Evolutionary conservation across 768 basidiomycete genomes (phyloP).

Genomic region (Podaxis sp.): DNA sequence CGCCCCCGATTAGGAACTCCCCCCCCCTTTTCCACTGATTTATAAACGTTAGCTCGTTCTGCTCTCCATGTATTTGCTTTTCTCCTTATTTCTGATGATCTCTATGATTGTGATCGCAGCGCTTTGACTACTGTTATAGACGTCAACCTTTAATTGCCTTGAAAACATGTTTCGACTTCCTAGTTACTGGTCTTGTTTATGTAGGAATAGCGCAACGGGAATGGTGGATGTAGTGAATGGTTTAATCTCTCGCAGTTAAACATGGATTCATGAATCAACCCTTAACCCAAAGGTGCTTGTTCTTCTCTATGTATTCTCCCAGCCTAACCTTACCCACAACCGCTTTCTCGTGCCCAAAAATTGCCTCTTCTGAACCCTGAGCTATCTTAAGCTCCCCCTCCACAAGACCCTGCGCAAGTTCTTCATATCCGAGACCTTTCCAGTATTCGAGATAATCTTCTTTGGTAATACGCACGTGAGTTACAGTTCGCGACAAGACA

Average conservation of each 20-base stretch:
- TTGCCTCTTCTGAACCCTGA: constrained; percentile 24
- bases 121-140: not conserved
- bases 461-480: constrained; percentile 22
- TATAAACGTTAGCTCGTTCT: not conserved
- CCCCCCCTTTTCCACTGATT: not conserved
- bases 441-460: constrained; percentile 22
- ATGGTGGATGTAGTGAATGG: not conserved
- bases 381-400: constrained; percentile 20
- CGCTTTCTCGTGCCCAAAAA: constrained; percentile 20
- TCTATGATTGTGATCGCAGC: not conserved
- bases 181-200: not conserved
- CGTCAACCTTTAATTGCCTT: not conserved
- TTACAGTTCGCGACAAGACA: constrained; percentile 29
- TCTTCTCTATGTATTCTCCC: constrained; percentile 25
- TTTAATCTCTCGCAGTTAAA: no score
- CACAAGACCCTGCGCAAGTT: constrained; percentile 21
- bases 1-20: no score
- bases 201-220: not conserved
- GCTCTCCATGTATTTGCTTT: not conserved
- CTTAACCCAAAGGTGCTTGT: constrained; percentile 11
- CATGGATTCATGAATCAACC: not conserved
- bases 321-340: constrained; percentile 25
- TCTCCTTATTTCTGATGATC: not conserved
- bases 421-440: constrained; percentile 18
- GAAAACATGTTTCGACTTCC: not conserved